Evolutionary conservation across 805 yeast genomes (phyloP), one percentile per base, ranked within the genome.

Genomic region (Komagataella ulmi): DNA sequence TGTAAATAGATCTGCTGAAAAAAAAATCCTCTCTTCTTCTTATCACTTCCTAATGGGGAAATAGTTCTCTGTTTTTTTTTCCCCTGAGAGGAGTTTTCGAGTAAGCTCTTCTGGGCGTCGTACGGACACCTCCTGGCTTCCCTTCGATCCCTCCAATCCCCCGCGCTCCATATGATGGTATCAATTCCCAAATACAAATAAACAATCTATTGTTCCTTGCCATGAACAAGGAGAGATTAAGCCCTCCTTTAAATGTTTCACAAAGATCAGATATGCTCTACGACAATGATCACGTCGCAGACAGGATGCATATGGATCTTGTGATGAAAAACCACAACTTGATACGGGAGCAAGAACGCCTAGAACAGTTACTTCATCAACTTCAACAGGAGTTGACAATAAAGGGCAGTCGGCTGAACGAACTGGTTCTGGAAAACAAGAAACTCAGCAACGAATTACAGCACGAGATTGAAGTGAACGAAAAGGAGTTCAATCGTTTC

Each of bases 321-420:
- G 52, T 61, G 44, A 56, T 65, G 10, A 56, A 59, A 8, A 61
- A 62, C 17, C 65, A 66, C 48, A 61, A 61, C 19, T 55, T 65
- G 3, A 55, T 59, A 12, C 59, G 60, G n/a, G 73, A 70, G 46
- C 61, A 62, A 51, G 73, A 70, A 52, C 58, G 63, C 48, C 55
- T 68, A 10, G 71, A 69, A 49, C 48, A 55, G 44, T 74, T 69
- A 43, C 48, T 72, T 5, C 49, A 55, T 23, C 18, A 51, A 8
- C 66, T 63, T 49, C 68, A 66, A 47, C 56, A 57, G 47, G 61
- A 61, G 23, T 36, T 65, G 7, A 56, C 61, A 18, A 19, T 49
- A 8, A 61, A 61, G 45, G 55, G 59, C 2, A 55, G 52, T 12
- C 55, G 60, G 50, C 58, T 68, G 7, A 59, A 61, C 50, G 66